A percentile compares a stretch with the other conserved stretches of the same genome.
Evolutionary conservation across 2,329 filamentous ascomycete genomes (phyloP).

Genomic region (Colletotrichum ledebouriae): DNA sequence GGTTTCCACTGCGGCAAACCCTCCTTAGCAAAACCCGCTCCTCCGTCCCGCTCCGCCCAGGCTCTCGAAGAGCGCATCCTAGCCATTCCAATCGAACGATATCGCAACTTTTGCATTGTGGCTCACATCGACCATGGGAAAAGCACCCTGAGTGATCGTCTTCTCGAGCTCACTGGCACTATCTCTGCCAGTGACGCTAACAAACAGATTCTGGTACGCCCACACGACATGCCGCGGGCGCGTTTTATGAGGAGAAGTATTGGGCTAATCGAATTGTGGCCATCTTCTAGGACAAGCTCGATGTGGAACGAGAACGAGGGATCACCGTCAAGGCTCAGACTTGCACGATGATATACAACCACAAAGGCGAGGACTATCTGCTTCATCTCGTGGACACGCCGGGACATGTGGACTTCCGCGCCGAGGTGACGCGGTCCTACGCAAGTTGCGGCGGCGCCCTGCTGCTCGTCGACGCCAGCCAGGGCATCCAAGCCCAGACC

Average conservation of each 20-base stretch:
- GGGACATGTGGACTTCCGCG: constrained; percentile 96
- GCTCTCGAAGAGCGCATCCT: constrained; percentile 72
- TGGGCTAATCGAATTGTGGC: constrained; percentile 20
- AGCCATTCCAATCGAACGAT: constrained; percentile 82
- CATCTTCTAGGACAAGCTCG: constrained; percentile 80
- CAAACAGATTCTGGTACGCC: constrained; percentile 83
- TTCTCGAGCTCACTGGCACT: constrained; percentile 94
- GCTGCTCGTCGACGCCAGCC: constrained; percentile 93
- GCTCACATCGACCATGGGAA: constrained; percentile 99
- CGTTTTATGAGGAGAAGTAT: neutral
- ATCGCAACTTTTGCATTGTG: constrained; percentile 97
- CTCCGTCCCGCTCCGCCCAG: constrained; percentile 46
- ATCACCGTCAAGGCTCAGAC: constrained; percentile 99
- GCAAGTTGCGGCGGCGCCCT: constrained; percentile 95
- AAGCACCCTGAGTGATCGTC: constrained; percentile 91
- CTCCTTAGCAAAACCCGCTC: constrained; percentile 28
- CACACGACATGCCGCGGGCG: neutral
- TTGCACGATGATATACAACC: constrained; percentile 95
- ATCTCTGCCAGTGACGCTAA: constrained; percentile 85
- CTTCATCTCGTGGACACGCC: constrained; percentile 97
- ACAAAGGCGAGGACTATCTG: constrained; percentile 89
- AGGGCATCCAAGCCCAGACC: constrained; percentile 97
- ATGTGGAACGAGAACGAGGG: constrained; percentile 91
- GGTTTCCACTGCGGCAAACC: constrained; percentile 23
- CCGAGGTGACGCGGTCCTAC: constrained; percentile 95